Conservation (phyloP, 257 asterid genomes). For the Solanum appendiculatum region DNA sequence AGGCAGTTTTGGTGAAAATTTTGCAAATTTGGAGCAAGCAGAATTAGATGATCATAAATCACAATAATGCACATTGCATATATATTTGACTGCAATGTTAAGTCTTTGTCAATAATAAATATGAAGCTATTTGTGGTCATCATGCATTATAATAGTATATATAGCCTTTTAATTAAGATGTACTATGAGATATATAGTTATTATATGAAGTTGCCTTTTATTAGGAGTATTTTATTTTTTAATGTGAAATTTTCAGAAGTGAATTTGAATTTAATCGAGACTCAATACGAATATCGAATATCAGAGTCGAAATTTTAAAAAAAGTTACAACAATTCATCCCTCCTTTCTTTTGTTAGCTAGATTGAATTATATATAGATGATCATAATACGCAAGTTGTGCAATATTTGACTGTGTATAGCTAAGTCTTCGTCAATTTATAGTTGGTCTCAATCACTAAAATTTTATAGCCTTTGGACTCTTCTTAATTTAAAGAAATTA, state of each 20-base stretch:
- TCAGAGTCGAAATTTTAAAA: too few species aligned
- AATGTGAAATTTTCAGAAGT: rapidly evolving
- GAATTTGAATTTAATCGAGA: too few species aligned
- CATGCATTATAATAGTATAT: not conserved
- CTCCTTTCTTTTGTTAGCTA: not conserved
- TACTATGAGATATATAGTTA: not conserved
- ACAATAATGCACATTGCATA: too few species aligned
- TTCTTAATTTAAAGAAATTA: not conserved
- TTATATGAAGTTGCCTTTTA: not conserved
- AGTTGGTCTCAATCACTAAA: not conserved
- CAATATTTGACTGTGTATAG: not conserved
- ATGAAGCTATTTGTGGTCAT: not conserved
- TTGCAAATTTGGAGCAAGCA: too few species aligned
- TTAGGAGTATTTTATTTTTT: not conserved
- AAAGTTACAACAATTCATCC: too few species aligned
- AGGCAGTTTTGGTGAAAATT: not conserved
- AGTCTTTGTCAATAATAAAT: not conserved
- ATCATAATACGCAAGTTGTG: not conserved
- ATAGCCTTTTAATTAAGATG: not conserved
- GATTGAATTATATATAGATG: not conserved
- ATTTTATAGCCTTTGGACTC: not conserved
- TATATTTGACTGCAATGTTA: not conserved
- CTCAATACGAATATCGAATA: rapidly evolving
- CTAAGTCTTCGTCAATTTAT: not conserved
- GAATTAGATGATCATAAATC: too few species aligned